These are phyloP conservation scores for Trichoderma oligosporum DNA, from an alignment of 2,329 filamentous ascomycete species.

Conservation along the genomic window DNA sequence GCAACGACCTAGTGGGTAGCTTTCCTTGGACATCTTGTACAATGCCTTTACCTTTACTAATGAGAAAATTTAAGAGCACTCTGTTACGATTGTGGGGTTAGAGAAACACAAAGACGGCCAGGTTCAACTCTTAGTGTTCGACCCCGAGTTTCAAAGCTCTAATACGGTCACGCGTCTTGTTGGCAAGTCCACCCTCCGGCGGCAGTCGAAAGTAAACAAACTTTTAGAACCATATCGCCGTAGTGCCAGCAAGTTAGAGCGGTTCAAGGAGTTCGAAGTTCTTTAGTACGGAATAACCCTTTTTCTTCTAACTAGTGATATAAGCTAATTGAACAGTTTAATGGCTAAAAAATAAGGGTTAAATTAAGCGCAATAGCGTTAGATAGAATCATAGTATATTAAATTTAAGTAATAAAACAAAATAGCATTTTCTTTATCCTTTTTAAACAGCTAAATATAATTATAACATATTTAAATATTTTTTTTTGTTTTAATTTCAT, in stretches of 20 bases:
- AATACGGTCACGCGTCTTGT: constrained; percentile 58
- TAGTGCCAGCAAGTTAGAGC: constrained; percentile 62
- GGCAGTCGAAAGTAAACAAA: constrained; percentile 35
- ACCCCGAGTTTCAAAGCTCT: constrained; percentile 75
- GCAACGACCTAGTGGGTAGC: constrained; percentile 65
- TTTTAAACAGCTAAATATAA: too few relatives aligned
- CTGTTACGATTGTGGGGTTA: constrained; percentile 82
- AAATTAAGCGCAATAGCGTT: background rate
- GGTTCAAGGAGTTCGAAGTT: constrained; percentile 74
- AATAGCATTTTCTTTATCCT: too few relatives aligned
- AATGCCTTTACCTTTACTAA: constrained; percentile 1
- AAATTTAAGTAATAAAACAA: background rate
- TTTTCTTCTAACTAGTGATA: background rate
- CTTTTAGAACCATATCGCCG: constrained; percentile 72
- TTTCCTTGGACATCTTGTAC: background rate
- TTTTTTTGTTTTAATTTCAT: too few relatives aligned
- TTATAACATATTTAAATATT: too few relatives aligned
- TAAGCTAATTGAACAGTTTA: constrained; percentile 3
- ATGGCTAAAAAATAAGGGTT: background rate
- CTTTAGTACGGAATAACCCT: constrained; percentile 54
- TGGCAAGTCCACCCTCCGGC: constrained; percentile 43
- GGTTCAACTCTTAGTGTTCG: constrained; percentile 76
- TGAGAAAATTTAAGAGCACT: constrained; percentile 60
- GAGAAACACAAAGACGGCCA: constrained; percentile 64
- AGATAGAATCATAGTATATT: background rate